Conservation (phyloP, 2,329 filamentous ascomycete genomes). For the Epichloe brachyelytri region DNA sequence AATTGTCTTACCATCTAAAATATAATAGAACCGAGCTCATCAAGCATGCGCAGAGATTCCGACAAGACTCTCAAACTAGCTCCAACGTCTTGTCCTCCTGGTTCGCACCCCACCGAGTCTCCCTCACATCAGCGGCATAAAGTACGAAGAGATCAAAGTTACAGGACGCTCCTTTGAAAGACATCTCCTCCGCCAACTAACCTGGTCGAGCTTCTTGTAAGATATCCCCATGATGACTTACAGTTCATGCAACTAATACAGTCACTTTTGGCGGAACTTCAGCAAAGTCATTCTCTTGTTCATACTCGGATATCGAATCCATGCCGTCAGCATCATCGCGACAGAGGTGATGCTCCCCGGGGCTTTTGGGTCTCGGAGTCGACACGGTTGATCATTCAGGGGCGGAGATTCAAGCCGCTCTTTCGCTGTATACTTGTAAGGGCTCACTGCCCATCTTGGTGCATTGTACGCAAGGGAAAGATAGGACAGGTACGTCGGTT, state of each 20-base stretch:
- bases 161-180: conserved; percentile 60
- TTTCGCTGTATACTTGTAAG: conserved; percentile 17
- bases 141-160: conserved; percentile 56
- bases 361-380: conserved; percentile 55
- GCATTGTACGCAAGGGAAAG: conserved; percentile 85
- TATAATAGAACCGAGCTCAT: conserved; percentile 54
- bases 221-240: conserved; percentile 8
- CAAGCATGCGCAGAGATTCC: conserved; percentile 50
- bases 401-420: conserved; percentile 38
- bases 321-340: conserved; percentile 58
- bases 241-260: not conserved
- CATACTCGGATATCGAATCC: conserved; percentile 50
- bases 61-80: conserved; percentile 26
- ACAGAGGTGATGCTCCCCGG: conserved; percentile 57
- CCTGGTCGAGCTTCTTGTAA: conserved; percentile 53
- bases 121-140: conserved; percentile 48
- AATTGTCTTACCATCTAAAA: not conserved
- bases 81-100: conserved; percentile 24
- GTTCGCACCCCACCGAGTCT: conserved; percentile 41
- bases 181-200: conserved; percentile 52
- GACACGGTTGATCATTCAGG: conserved; percentile 58
- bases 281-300: conserved; percentile 45
- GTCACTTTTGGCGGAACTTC: not conserved
- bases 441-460: conserved; percentile 51
- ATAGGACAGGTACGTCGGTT: conserved; percentile 36